These are phyloP conservation scores for Ramaria rubella DNA, from an alignment of 768 basidiomycete species.

Conservation along the genomic window DNA sequence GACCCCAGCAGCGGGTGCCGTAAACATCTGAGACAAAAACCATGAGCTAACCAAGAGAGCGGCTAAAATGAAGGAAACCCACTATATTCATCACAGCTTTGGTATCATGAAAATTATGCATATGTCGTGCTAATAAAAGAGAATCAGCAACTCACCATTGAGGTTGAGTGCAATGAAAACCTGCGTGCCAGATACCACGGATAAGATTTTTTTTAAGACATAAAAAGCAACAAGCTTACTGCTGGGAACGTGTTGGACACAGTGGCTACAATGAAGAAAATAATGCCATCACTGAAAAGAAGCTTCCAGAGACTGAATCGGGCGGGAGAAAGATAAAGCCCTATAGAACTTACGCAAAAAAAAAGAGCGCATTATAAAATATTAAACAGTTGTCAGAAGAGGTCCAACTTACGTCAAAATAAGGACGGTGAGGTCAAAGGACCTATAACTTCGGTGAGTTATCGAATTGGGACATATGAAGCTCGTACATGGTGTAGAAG, in stretches of 20 bases:
- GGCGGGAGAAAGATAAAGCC: slow-evolving; percentile 38
- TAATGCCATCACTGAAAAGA: slow-evolving; percentile 66
- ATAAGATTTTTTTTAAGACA: not conserved
- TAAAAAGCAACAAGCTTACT: slow-evolving; percentile 24
- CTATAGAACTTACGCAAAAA: slow-evolving; percentile 49
- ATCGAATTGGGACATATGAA: not conserved
- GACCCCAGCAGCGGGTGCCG: not conserved
- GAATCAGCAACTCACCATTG: slow-evolving; percentile 40
- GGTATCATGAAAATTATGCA: slow-evolving; percentile 7
- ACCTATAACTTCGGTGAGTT: slow-evolving; percentile 5
- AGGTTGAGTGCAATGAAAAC: slow-evolving; percentile 54
- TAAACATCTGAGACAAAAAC: not conserved
- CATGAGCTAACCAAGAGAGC: not conserved
- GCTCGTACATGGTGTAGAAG: slow-evolving; percentile 53
- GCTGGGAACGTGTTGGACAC: slow-evolving; percentile 63
- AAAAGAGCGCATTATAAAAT: slow-evolving; percentile 48
- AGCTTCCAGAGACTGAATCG: slow-evolving; percentile 60
- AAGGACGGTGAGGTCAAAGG: not conserved
- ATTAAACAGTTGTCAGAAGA: slow-evolving; percentile 62
- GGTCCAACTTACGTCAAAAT: not conserved
- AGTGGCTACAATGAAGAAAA: slow-evolving; percentile 62
- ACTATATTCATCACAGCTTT: slow-evolving; percentile 49
- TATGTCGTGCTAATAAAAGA: slow-evolving; percentile 1
- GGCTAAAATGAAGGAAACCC: not conserved
- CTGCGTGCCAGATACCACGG: slow-evolving; percentile 23